Conservation (phyloP, 1,139 yeast genomes). For the Pichia sp. region DNA sequence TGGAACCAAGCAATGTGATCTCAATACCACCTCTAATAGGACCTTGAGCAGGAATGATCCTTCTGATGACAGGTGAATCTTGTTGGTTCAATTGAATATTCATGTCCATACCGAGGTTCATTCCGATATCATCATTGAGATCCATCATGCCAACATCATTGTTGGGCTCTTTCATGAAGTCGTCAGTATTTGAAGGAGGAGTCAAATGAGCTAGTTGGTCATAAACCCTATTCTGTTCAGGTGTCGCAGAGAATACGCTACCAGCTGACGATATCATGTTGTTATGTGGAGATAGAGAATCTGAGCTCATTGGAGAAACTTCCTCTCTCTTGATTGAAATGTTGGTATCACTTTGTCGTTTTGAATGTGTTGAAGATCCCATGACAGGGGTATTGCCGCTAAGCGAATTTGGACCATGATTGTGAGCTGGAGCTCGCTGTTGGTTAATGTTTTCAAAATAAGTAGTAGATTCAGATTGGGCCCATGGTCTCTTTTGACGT, state of each 20-base stretch:
- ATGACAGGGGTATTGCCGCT: too few species aligned
- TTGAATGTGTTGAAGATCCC: too few species aligned
- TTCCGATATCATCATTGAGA: not conserved
- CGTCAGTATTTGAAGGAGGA: not conserved
- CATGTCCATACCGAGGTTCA: conserved; percentile 2
- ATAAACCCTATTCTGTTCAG: conserved; percentile 18
- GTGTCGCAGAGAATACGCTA: conserved; percentile 25
- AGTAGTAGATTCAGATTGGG: conserved; percentile 23
- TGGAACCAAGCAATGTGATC: conserved; percentile 79
- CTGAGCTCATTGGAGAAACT: conserved; percentile 28
- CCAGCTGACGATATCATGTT: conserved; percentile 25
- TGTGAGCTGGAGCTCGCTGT: conserved; percentile 9
- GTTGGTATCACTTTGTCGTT: not conserved
- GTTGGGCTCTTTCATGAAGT: not conserved
- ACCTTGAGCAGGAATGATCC: conserved; percentile 92
- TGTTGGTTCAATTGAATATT: not conserved
- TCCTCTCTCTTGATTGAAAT: conserved; percentile 21
- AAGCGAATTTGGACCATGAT: not conserved
- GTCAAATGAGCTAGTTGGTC: conserved; percentile 1
- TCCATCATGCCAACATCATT: conserved; percentile 2
- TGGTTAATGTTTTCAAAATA: conserved; percentile 23
- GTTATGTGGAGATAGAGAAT: conserved; percentile 25
- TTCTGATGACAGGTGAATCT: conserved; percentile 54
- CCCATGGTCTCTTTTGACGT: conserved; percentile 33
- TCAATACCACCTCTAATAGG: conserved; percentile 95